Base-by-base conservation (phyloP, 768 basidiomycete species). In the Suillus luteus region DNA sequence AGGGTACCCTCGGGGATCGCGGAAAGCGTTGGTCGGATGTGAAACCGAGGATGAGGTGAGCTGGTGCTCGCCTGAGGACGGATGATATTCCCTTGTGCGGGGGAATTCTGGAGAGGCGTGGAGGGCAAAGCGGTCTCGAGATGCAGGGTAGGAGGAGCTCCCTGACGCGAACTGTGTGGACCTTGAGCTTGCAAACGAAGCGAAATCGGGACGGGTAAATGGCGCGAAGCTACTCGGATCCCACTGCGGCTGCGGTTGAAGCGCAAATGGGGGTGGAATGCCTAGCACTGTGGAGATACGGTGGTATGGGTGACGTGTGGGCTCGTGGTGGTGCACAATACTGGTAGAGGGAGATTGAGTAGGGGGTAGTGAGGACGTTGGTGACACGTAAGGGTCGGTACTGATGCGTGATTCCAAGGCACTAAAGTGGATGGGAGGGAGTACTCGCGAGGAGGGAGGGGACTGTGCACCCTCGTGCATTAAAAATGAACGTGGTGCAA, bases 171-270 rank as follows among this genome's bases (percentile, higher is more conserved):
- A 73, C 43, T 69, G 75, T 19, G 82, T 75, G 76, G 80, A 79
- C 51, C 76, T 68, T 14, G 75, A 65, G 44, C 68, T 61, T 43
- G 80, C 68, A 72, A 73, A 69, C 37, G 75, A 68, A 55, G 75
- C 59, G 71, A 80, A 65, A 67, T 76, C 68, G 64, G 77, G 77
- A 66, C 80, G 73, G 7, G 79, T 77, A 65, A 72, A 68, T 10
- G 80, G 71, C 31, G 71, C 63, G 70, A 81, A 82, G 0, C 78
- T 69, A 3, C 77, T 72, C 48, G 75, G 78, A 62, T 87, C 84
- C 88, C 89, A 90, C 59, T 85, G 87, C 1, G 88, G 89, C 60
- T 76, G 77, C 2, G 89, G 90, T 70, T 90, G 86, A 4, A 91
- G 76, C 11, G 86, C 84, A 69, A 85, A 89, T 2, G 89, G 90